Base-by-base conservation (phyloP, 257 asterid genomes). In the Primulina eburnea region DNA sequence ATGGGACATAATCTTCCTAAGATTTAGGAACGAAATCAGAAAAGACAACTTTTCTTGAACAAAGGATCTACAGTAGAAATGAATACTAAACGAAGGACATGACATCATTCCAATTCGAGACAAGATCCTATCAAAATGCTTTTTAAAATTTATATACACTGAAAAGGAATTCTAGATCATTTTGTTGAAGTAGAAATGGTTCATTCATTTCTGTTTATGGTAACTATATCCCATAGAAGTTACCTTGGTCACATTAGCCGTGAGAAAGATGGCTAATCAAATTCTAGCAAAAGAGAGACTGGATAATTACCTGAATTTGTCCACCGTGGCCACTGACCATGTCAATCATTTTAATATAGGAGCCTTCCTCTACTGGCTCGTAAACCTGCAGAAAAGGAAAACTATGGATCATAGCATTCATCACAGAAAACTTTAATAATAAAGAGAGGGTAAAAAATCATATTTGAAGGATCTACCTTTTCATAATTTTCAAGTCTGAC, bases 291-390 rank as follows among this genome's bases (percentile, higher is more conserved):
- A 62, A 37, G 71, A 68, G 35, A 64, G 72, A 50, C 10, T 67
- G 67, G 65, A 47, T 70, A 29, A 79, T 66, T 82, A 89, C 99
- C 76, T 94, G 99, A 78, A 91, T 89, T 83, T 91, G 99, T 78
- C 99, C 99, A 71, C 99, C 97, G 50, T 88, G 79, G 78, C 99
- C 99, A 75, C 88, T 90, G 84, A 89, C 97, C 96, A 89, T 94
- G 77, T 94, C 99, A 81, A 91, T 94, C 96, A 91, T 90, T 78
- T 94, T 94, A 71, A 94, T 91, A 74, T 94, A 94, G 78, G 99
- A 94, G 53, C 99, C 99, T 84, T 94, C 99, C 76, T 94, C 96
- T 35, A 94, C 99, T 5, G 99, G 90, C 81, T 94, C 97, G 81
- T 94, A 94, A 63, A 87, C 92, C 99, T 91, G 76, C 56, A 81